phyloP scores from a whole-genome alignment of 257 asterid species.

The Solanum rostratum region DNA sequence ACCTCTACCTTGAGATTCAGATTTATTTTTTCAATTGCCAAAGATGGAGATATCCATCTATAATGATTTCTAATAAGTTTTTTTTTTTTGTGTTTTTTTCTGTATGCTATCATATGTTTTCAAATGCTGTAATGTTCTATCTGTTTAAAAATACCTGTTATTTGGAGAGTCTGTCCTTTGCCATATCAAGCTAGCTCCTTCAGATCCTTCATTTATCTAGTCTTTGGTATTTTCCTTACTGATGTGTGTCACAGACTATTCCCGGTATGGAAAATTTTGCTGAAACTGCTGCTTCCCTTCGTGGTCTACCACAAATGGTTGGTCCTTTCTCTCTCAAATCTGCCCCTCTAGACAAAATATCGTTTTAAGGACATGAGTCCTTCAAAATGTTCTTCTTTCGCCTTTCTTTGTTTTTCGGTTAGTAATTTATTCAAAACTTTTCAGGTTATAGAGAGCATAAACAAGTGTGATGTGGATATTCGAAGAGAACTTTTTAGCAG shows the following conservation, averaged over 20 bases:
- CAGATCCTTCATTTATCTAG: background rate
- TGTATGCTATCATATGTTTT: background rate
- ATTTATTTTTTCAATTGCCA: background rate
- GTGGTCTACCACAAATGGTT: constrained; percentile 96
- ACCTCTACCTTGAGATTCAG: background rate
- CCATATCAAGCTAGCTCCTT: background rate
- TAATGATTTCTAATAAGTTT: background rate
- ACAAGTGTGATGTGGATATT: constrained; percentile 93
- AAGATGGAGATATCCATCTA: background rate
- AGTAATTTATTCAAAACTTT: background rate
- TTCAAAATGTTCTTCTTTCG: background rate
- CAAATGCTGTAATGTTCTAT: background rate
- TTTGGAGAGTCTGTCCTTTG: background rate
- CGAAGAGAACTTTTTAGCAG: constrained; percentile 93
- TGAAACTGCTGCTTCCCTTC: constrained; percentile 53
- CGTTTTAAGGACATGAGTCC: background rate
- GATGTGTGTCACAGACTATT: constrained; percentile 53
- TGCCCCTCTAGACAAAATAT: background rate
- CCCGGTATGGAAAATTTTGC: constrained; percentile 79
- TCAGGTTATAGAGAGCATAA: constrained; percentile 96
- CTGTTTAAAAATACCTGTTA: background rate
- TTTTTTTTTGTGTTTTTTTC: background rate
- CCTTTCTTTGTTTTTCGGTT: background rate
- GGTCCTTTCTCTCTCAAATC: constrained; percentile 1
- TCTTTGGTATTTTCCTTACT: constrained; percentile 5